phyloP scores from a whole-genome alignment of 1,139 yeast genomes.

The Torulaspora globosa region DNA sequence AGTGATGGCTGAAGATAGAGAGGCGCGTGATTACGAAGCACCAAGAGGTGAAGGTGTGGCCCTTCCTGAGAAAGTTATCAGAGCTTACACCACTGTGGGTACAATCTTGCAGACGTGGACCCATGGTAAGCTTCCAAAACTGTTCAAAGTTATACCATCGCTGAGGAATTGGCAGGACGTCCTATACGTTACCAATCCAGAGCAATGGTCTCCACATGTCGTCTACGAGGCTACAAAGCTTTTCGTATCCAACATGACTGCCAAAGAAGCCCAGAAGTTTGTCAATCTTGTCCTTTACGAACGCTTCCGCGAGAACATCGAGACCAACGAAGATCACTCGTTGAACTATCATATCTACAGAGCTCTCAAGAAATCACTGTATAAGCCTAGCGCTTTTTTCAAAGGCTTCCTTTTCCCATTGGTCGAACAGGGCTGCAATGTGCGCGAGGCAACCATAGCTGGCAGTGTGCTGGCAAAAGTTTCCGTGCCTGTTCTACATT shows the following conservation, averaged over 20 bases:
- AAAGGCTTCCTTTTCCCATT: conserved; percentile 92
- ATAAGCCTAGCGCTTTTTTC: conserved; percentile 96
- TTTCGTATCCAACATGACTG: conserved; percentile 83
- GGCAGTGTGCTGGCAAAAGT: conserved; percentile 87
- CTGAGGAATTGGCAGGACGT: conserved; percentile 94
- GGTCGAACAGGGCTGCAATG: conserved; percentile 77
- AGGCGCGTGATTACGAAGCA: conserved; percentile 19
- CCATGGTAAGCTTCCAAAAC: conserved; percentile 91
- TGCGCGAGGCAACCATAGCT: conserved; percentile 91
- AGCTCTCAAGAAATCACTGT: conserved; percentile 83
- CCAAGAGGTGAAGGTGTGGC: conserved; percentile 51
- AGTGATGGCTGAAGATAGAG: conserved; percentile 22
- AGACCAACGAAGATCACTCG: conserved; percentile 59
- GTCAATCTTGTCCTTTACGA: conserved; percentile 72
- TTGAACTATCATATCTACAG: conserved; percentile 89
- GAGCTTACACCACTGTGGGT: conserved; percentile 90
- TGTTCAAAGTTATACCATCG: conserved; percentile 91
- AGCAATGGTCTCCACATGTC: conserved; percentile 94
- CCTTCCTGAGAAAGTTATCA: conserved; percentile 92
- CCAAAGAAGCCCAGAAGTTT: conserved; percentile 85
- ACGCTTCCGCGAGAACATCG: conserved; percentile 78
- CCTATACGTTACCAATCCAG: conserved; percentile 86
- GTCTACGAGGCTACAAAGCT: conserved; percentile 91
- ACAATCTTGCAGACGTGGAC: conserved; percentile 84
- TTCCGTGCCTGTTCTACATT: conserved; percentile 90